Evolutionary conservation across 2,329 filamentous ascomycete species (phyloP).

Genomic region (Stagonosporopsis chrysanthemi): DNA sequence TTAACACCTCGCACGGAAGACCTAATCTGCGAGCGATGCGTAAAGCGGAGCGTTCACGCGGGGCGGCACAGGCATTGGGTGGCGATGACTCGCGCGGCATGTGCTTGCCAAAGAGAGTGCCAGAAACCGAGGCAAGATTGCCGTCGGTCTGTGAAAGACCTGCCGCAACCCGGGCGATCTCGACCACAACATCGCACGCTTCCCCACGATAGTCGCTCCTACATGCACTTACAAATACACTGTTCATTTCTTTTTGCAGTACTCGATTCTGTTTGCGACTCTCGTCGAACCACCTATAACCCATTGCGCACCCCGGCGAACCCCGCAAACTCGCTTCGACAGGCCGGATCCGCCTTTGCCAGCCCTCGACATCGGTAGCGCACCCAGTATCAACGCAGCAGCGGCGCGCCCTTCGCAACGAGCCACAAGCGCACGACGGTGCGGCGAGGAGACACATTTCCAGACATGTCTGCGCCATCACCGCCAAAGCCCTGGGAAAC

Average conservation of each 20-base stretch:
- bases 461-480: slow-evolving; percentile 68
- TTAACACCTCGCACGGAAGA: not conserved
- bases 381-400: slow-evolving; percentile 22
- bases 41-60: slow-evolving; percentile 14
- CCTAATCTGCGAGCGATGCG: slow-evolving; percentile 9
- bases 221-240: slow-evolving; percentile 11
- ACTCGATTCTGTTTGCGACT: not conserved
- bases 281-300: not conserved
- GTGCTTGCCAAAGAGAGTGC: slow-evolving; percentile 33
- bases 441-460: slow-evolving; percentile 32
- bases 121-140: slow-evolving; percentile 34
- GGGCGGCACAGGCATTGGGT: slow-evolving; percentile 12
- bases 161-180: slow-evolving; percentile 28
- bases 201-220: slow-evolving; percentile 6
- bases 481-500: slow-evolving; percentile 98
- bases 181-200: slow-evolving; percentile 11
- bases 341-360: slow-evolving; percentile 21
- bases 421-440: slow-evolving; percentile 27
- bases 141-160: slow-evolving; percentile 30
- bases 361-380: slow-evolving; percentile 20
- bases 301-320: slow-evolving; percentile 26
- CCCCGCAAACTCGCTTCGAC: slow-evolving; percentile 34
- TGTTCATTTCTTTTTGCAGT: not conserved
- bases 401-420: slow-evolving; percentile 21
- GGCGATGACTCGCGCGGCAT: slow-evolving; percentile 30